Evolutionary conservation across 2,329 filamentous ascomycete genomes (phyloP), one percentile per base, ranked within the genome.

Genomic region (Fonsecaea multimorphosa): DNA sequence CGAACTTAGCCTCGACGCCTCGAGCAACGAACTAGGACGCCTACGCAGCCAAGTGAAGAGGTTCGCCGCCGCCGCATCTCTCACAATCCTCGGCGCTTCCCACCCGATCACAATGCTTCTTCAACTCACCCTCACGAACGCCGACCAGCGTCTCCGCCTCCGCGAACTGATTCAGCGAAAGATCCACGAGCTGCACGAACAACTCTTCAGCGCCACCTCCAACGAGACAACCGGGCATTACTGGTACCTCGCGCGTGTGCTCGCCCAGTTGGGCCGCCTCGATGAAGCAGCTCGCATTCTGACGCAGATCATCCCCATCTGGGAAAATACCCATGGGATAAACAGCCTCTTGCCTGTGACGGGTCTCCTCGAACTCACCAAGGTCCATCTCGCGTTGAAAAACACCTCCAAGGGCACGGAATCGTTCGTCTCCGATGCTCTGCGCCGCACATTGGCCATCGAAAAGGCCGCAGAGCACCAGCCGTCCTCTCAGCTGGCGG

Each of bases 51-150:
- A 64, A 24, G 38, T 67, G 52, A 59, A 62, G 31, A 32, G 27
- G 14, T 54, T 61, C 22, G 54, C 58, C 5, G 61, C 65, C 14
- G 34, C 36, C 40, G 31, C 55, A n/a, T 58, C 61, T 11, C 44
- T 58, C 14, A 49, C 52, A 4, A 53, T 54, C 3, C 58, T 67
- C 12, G 58, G 65, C 11, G 6, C 40, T n/a, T 22, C 40, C 16
- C 65, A 67, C 32, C 65, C 61, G 31, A 58, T 67, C 46, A 61
- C 61, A n/a, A 22, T 44, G n/a, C 58, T 67, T 19, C 57, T 67
- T 4, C 57, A 44, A 0, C 22, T 64, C 9, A 53, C 27, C 7
- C 53, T 67, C 19, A 22, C 61, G 8, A 27, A 19, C 58, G 31
- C 19, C 34, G 31, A 46, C 4, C 29, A 46, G 34, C 52, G 31